Percentiles rank a stretch among this genome's conserved stretches.
Conservation (phyloP, 257 asterid genomes). For the Plantago elongata region DNA sequence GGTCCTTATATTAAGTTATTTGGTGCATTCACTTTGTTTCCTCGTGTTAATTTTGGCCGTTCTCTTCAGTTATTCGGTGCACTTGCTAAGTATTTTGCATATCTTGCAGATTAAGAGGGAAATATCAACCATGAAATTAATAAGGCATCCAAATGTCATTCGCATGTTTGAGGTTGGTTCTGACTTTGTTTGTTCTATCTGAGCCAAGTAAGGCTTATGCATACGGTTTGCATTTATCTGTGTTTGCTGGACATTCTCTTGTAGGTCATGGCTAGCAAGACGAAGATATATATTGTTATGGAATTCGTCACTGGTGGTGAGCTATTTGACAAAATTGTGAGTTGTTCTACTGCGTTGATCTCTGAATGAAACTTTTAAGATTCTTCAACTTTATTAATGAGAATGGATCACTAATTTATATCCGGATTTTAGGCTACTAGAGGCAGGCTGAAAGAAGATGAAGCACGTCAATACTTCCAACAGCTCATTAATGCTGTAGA, state of each 20-base stretch:
- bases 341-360: constrained; percentile 15
- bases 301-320: constrained; percentile 97
- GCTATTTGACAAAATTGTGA: constrained; percentile 88
- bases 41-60: background rate
- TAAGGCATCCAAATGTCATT: constrained; percentile 89
- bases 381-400: constrained; percentile 3
- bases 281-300: constrained; percentile 84
- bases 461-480: constrained; percentile 87
- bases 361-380: constrained; percentile 10
- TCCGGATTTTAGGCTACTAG: constrained; percentile 51
- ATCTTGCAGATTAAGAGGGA: constrained; percentile 82
- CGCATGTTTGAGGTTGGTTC: constrained; percentile 80
- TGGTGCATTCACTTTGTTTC: background rate
- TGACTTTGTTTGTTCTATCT: constrained; percentile 1
- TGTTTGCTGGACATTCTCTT: constrained; percentile 16
- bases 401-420: constrained; percentile 12
- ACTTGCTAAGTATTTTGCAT: background rate
- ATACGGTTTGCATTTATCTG: background rate
- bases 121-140: constrained; percentile 89
- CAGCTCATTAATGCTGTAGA: constrained; percentile 93
- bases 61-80: background rate
- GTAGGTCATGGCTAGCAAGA: constrained; percentile 99
- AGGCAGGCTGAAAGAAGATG: constrained; percentile 97
- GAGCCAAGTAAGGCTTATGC: background rate
- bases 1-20: background rate